Evolutionary conservation across 2,329 filamentous ascomycete genomes (phyloP).

Genomic region (Drechslera avenae): DNA sequence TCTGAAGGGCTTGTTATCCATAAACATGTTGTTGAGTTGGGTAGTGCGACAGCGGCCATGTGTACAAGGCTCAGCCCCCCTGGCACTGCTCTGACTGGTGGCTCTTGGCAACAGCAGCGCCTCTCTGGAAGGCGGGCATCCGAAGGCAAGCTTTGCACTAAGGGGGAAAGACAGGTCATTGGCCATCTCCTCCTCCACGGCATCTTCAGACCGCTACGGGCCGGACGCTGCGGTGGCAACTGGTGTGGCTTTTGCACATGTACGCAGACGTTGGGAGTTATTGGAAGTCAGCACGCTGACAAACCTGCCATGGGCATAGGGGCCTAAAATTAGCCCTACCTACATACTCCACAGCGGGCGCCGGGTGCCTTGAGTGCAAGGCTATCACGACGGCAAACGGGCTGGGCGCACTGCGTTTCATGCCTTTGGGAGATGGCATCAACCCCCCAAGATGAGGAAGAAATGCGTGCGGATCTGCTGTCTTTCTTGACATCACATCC

Average conservation of each 20-base stretch:
- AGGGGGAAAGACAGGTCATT: background rate
- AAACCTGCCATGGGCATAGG: slow-evolving; percentile 4
- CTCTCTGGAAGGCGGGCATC: too few species aligned
- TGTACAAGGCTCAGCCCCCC: too few species aligned
- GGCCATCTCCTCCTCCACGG: background rate
- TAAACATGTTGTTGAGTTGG: background rate
- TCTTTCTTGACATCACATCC: slow-evolving; percentile 28
- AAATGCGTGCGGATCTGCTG: background rate
- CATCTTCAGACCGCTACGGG: too few species aligned
- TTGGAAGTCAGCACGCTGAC: background rate
- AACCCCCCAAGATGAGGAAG: background rate
- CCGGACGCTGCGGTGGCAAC: too few species aligned
- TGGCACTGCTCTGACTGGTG: too few species aligned
- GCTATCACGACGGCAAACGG: background rate
- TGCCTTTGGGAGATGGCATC: background rate
- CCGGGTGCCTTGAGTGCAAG: slow-evolving; percentile 5
- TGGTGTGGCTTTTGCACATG: background rate
- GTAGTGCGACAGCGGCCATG: too few species aligned
- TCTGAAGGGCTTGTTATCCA: background rate
- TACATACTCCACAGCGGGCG: slow-evolving; percentile 13
- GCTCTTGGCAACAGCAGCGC: too few species aligned
- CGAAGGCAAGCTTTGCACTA: background rate
- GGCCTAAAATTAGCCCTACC: slow-evolving; percentile 24
- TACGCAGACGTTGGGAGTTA: background rate
- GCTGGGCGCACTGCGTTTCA: slow-evolving; percentile 1